A percentile compares a stretch with the other conserved stretches of the same genome.
Conservation (phyloP, 1,284 basidiomycete genomes). For the Coniferiporia sulphurascens region DNA sequence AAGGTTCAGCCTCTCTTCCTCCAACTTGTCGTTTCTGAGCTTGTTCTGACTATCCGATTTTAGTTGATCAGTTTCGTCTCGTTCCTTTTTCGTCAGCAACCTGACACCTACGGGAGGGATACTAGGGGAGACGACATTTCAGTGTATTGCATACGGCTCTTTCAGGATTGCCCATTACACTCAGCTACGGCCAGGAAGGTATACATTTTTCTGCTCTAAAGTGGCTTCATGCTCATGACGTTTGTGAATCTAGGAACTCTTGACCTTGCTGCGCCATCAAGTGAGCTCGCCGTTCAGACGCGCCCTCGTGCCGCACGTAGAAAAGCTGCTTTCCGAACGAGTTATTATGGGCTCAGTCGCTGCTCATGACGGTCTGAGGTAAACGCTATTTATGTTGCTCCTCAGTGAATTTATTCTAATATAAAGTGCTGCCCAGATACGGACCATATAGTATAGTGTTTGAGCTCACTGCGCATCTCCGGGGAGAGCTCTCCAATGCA, state of each 20-base stretch:
- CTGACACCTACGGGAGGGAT: slow-evolving; percentile 56
- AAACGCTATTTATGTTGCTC: slow-evolving; percentile 20
- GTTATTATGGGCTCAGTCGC: slow-evolving; percentile 87
- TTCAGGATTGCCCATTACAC: slow-evolving; percentile 92
- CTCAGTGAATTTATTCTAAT: background rate
- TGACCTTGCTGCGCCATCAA: slow-evolving; percentile 91
- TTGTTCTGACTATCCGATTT: background rate
- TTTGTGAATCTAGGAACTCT: slow-evolving; percentile 64
- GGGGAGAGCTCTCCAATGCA: slow-evolving; percentile 73
- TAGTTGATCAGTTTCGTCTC: slow-evolving; percentile 92
- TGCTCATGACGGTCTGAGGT: slow-evolving; percentile 81
- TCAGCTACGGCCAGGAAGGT: slow-evolving; percentile 81
- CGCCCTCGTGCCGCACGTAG: slow-evolving; percentile 80
- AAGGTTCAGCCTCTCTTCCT: slow-evolving; percentile 53
- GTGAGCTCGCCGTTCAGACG: slow-evolving; percentile 78
- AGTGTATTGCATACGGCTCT: slow-evolving; percentile 75
- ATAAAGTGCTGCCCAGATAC: slow-evolving; percentile 44
- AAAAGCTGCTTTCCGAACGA: slow-evolving; percentile 88
- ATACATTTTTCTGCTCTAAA: slow-evolving; percentile 12
- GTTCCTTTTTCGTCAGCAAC: slow-evolving; percentile 77
- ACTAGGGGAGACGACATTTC: slow-evolving; percentile 82
- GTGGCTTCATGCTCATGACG: background rate
- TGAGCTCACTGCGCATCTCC: slow-evolving; percentile 91
- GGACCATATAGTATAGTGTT: slow-evolving; percentile 87
- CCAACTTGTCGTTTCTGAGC: background rate